Percentiles rank a stretch among this genome's conserved stretches.
phyloP scores from a whole-genome alignment of 2,329 filamentous ascomycete species.

The Trichoderma koningiopsis region DNA sequence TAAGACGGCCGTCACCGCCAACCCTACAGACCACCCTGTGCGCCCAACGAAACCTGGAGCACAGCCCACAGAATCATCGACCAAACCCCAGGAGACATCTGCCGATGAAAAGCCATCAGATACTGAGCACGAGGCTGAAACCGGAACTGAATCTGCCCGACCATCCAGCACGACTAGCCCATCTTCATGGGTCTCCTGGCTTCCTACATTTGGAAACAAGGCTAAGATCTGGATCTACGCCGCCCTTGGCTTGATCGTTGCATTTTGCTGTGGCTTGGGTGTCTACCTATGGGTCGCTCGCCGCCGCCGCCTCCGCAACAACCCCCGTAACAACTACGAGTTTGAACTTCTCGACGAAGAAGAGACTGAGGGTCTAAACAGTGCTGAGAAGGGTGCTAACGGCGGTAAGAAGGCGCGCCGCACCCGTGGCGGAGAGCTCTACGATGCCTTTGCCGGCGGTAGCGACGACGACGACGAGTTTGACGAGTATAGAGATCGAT shows the following conservation, averaged over 20 bases:
- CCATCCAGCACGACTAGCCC: conserved; percentile 48
- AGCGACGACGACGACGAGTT: conserved; percentile 65
- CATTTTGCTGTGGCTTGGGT: conserved; percentile 81
- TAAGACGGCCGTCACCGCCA: conserved; percentile 45
- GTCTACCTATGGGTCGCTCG: conserved; percentile 80
- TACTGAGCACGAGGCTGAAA: conserved; percentile 32
- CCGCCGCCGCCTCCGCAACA: conserved; percentile 72
- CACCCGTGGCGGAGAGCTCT: conserved; percentile 80
- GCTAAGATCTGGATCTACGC: conserved; percentile 95
- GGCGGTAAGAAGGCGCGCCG: conserved; percentile 50
- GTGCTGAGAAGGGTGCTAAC: conserved; percentile 48
- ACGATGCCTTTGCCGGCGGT: conserved; percentile 95
- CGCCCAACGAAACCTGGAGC: conserved; percentile 56
- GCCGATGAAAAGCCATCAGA: conserved; percentile 30
- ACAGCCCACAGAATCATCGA: conserved; percentile 39
- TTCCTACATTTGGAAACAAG: conserved; percentile 85
- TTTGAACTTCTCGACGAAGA: conserved; percentile 91
- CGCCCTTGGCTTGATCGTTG: conserved; percentile 76
- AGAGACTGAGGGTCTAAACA: conserved; percentile 62
- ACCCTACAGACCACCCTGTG: conserved; percentile 65
- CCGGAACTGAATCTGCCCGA: conserved; percentile 37
- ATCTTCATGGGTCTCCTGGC: conserved; percentile 78
- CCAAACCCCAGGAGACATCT: conserved; percentile 46
- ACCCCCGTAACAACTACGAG: conserved; percentile 81
- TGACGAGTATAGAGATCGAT: conserved; percentile 46